Percentiles rank a stretch among this genome's conserved stretches.
Evolutionary conservation across 1,284 basidiomycete genomes (phyloP).

Genomic region (Cutaneotrichosporon sp.): DNA sequence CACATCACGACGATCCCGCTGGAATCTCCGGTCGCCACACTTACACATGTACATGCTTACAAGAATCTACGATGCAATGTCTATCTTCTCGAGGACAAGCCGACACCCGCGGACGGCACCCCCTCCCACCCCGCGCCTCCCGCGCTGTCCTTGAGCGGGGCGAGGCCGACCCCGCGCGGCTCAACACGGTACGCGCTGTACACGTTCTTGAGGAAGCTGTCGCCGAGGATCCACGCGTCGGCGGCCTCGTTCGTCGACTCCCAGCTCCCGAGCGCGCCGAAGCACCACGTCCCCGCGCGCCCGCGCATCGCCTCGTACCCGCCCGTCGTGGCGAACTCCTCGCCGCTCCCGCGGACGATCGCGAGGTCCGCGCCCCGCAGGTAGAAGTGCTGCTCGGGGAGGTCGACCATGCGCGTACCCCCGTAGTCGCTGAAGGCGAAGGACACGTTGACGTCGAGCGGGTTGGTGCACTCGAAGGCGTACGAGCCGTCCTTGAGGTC

Average conservation of each 20-base stretch:
- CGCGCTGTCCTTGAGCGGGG: constrained; percentile 18
- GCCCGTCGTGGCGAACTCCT: neutral
- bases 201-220: constrained; percentile 80
- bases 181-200: constrained; percentile 56
- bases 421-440: neutral
- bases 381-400: neutral
- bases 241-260: neutral
- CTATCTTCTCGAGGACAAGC: neutral
- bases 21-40: too few relatives aligned
- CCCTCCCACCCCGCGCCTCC: constrained; percentile 11
- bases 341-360: neutral
- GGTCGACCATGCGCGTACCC: neutral
- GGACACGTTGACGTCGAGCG: neutral
- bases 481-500: constrained; percentile 4
- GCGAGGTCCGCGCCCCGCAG: neutral
- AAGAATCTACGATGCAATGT: neutral
- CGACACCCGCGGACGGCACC: neutral
- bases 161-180: constrained; percentile 56
- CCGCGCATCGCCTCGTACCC: constrained; percentile 3
- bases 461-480: neutral
- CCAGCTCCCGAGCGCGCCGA: neutral
- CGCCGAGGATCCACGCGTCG: constrained; percentile 78
- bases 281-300: neutral
- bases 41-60: too few relatives aligned
- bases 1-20: too few relatives aligned